phyloP scores from a whole-genome alignment of 768 basidiomycete species.

The Kwoniella shandongensis region DNA sequence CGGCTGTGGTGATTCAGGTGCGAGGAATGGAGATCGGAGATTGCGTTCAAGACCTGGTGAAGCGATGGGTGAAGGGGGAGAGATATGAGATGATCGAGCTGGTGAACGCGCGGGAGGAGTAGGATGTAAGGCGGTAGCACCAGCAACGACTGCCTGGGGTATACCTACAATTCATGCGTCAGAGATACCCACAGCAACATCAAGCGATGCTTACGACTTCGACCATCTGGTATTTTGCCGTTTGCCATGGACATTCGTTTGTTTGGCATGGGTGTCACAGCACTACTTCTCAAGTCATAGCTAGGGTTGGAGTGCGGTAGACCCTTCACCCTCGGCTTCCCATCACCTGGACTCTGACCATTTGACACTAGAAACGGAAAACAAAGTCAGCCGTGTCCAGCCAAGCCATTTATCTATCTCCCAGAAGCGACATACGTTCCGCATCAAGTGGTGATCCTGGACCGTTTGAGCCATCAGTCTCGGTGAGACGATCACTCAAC shows the following conservation, averaged over 20 bases:
- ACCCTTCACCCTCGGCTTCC: conserved; percentile 6
- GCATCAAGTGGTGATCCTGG: conserved; percentile 11
- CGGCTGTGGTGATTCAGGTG: conserved; percentile 28
- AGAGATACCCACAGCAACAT: background rate
- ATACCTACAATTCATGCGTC: conserved; percentile 27
- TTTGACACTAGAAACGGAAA: background rate
- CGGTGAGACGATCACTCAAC: background rate
- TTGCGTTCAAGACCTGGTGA: conserved; percentile 3
- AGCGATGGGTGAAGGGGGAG: conserved; percentile 8
- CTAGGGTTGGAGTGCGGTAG: conserved; percentile 38
- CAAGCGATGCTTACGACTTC: conserved; percentile 34
- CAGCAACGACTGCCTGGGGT: conserved; percentile 36
- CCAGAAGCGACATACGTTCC: conserved; percentile 7
- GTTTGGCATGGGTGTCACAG: conserved; percentile 24
- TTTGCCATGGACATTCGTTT: conserved; percentile 2
- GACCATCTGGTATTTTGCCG: conserved; percentile 25
- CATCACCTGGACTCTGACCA: background rate
- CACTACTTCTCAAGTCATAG: conserved; percentile 35
- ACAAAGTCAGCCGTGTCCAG: background rate
- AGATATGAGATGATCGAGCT: conserved; percentile 3
- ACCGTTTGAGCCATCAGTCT: conserved; percentile 4
- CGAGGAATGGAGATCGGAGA: conserved; percentile 37
- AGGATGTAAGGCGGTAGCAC: conserved; percentile 33
- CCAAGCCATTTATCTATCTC: background rate
- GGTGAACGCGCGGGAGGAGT: conserved; percentile 15